Evolutionary conservation across 192 early-diverging fungal genomes (phyloP).

Genomic region (Diversispora eburnea): DNA sequence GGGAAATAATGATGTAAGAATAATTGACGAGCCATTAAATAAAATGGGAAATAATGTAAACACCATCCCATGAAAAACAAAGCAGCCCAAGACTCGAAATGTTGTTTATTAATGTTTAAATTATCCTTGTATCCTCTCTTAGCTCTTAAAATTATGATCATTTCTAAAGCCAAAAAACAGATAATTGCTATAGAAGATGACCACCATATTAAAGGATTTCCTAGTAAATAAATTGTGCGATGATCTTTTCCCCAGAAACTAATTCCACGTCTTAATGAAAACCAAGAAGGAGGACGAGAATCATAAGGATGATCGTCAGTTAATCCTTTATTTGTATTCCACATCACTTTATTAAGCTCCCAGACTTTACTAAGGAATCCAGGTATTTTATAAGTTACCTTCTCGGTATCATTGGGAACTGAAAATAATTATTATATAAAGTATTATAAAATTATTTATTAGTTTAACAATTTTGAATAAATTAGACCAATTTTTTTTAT

Average conservation of each 20-base stretch:
- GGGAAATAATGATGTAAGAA: constrained; percentile 97
- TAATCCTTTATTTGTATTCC: constrained; percentile 79
- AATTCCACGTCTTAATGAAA: constrained; percentile 80
- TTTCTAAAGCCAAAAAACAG: constrained; percentile 56
- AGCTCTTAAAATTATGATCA: constrained; percentile 51
- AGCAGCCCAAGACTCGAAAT: constrained; percentile 55
- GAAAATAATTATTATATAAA: constrained; percentile 16
- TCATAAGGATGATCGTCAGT: constrained; percentile 92
- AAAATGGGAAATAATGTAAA: constrained; percentile 86
- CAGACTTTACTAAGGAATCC: constrained; percentile 82
- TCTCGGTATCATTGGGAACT: constrained; percentile 56
- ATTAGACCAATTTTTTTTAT: neutral
- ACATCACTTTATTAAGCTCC: constrained; percentile 89
- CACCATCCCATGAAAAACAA: constrained; percentile 76
- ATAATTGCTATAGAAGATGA: constrained; percentile 56
- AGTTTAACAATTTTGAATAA: neutral
- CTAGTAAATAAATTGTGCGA: constrained; percentile 84
- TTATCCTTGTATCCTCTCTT: constrained; percentile 51
- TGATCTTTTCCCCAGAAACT: constrained; percentile 74
- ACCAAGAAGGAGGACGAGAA: constrained; percentile 86
- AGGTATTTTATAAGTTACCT: constrained; percentile 59
- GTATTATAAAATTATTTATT: too few relatives aligned
- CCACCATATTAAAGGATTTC: constrained; percentile 88
- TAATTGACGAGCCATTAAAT: constrained; percentile 83
- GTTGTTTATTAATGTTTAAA: constrained; percentile 41